These are phyloP conservation scores for Bipolaris sorokiniana DNA, from an alignment of 2,329 filamentous ascomycete genomes.

Conservation along the genomic window DNA sequence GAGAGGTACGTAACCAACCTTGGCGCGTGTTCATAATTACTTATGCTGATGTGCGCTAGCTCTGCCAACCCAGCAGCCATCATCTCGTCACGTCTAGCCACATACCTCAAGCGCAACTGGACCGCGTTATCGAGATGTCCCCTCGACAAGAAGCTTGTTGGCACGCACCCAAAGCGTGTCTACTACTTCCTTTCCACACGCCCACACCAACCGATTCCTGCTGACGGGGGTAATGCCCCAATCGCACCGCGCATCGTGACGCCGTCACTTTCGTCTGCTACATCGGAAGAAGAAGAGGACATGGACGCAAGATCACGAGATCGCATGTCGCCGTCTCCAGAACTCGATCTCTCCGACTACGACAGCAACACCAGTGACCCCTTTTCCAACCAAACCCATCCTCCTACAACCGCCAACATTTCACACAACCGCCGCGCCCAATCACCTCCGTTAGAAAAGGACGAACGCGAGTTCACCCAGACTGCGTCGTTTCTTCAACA, in stretches of 20 bases:
- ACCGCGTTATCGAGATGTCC: conserved; percentile 80
- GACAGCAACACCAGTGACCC: conserved; percentile 69
- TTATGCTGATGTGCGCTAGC: conserved; percentile 60
- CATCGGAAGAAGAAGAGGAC: conserved; percentile 76
- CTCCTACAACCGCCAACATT: conserved; percentile 51
- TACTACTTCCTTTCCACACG: conserved; percentile 96
- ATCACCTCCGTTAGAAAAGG: conserved; percentile 87
- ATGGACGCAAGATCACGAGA: conserved; percentile 62
- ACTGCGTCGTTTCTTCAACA: conserved; percentile 83
- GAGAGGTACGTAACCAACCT: conserved; percentile 75
- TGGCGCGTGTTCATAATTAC: conserved; percentile 20
- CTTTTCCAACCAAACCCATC: conserved; percentile 60
- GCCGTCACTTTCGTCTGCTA: conserved; percentile 80
- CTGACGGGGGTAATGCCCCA: conserved; percentile 61
- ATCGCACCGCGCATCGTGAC: conserved; percentile 71
- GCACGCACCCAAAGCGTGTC: conserved; percentile 89
- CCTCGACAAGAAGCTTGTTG: conserved; percentile 88
- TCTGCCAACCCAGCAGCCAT: conserved; percentile 95
- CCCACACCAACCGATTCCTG: conserved; percentile 80
- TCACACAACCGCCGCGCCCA: conserved; percentile 72
- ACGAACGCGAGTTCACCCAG: conserved; percentile 96
- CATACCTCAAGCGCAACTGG: conserved; percentile 88
- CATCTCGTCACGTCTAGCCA: conserved; percentile 87
- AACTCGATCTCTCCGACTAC: conserved; percentile 90
- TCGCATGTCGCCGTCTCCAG: conserved; percentile 86